Base-by-base conservation (phyloP, 1,284 basidiomycete genomes). In the Malassezia yamatoensis region DNA sequence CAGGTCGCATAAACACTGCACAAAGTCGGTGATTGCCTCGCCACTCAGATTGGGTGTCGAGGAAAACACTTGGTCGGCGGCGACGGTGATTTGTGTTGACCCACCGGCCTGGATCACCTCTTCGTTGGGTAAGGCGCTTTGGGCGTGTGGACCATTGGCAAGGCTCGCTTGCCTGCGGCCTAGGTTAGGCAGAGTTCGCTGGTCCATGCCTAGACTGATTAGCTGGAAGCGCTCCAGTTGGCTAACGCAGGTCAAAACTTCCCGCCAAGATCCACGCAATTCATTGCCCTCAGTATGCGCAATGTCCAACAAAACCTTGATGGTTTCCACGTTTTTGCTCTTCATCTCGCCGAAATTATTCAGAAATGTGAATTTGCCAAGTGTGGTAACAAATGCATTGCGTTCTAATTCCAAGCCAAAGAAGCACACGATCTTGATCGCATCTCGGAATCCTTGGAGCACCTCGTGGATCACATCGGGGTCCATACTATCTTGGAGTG, bases 21-120 rank as follows among this genome's bases (percentile, higher is more conserved):
- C 94, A 70, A 99, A 99, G 75, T 98, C 90, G 51, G 96, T 88
- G 62, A 99, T 99, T 12, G 94, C 94, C 43, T 85, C 88, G 41
- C 94, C 94, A 21, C 89, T 89, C 29, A 99, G 80, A 68, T 88
- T 88, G 66, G 91, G 89, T 63, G 89, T 93, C 13, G 90, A 80
- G 3, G 93, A 96, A 77, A 99, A 99, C 24, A 99, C 91, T 88
- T 96, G 96, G 74, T 99, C 94, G 5, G 93, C 89, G 0, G 94
- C 90, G 46, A 98, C 91, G 0, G 93, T 98, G 64, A 99, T 96
- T 75, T 98, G 90, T 0, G 89, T 90, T 24, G 94, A 96, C 45
- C 90, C 83, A 68, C 93, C 94, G 75, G 96, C 94, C 65, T 90
- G 90, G 0, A 91, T 91, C 29, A 99, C 82, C 66, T 96, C 93